phyloP scores from a whole-genome alignment of 306 rosid species.

The Fagus crenata region DNA sequence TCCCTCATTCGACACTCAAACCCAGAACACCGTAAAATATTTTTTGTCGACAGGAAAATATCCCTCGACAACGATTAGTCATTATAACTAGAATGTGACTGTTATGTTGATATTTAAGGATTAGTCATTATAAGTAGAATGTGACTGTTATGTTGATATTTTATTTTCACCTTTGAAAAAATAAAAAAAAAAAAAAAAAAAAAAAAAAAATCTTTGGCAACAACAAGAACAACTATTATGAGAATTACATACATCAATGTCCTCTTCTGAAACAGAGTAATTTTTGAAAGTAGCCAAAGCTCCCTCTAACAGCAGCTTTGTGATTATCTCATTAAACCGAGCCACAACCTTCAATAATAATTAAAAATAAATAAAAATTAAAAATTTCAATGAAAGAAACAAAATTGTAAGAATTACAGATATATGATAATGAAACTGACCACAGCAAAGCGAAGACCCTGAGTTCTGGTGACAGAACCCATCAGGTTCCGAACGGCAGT shows the following conservation, averaged over 20 bases:
- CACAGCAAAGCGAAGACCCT: slow-evolving; percentile 87
- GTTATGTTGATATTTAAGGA: background rate
- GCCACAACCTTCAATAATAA: slow-evolving; percentile 70
- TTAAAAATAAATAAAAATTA: slow-evolving; percentile 2
- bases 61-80: background rate
- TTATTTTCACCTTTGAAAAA: background rate
- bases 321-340: slow-evolving; percentile 85
- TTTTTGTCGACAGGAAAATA: background rate
- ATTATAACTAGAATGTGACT: background rate
- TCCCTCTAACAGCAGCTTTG: slow-evolving; percentile 82
- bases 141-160: background rate
- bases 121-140: too few relatives aligned
- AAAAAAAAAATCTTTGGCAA: background rate
- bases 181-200: too few relatives aligned
- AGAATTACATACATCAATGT: slow-evolving; percentile 65
- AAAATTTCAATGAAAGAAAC: slow-evolving; percentile 2
- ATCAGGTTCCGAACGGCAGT: slow-evolving; percentile 75
- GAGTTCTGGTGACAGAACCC: slow-evolving; percentile 69
- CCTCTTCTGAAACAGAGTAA: slow-evolving; percentile 78
- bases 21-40: too few relatives aligned
- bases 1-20: too few relatives aligned
- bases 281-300: slow-evolving; percentile 79
- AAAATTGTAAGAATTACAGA: too few relatives aligned
- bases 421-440: slow-evolving; percentile 33
- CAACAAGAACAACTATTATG: too few relatives aligned